Conservation (phyloP, 164 flowering plant genomes). For the Houttuynia cordata region DNA sequence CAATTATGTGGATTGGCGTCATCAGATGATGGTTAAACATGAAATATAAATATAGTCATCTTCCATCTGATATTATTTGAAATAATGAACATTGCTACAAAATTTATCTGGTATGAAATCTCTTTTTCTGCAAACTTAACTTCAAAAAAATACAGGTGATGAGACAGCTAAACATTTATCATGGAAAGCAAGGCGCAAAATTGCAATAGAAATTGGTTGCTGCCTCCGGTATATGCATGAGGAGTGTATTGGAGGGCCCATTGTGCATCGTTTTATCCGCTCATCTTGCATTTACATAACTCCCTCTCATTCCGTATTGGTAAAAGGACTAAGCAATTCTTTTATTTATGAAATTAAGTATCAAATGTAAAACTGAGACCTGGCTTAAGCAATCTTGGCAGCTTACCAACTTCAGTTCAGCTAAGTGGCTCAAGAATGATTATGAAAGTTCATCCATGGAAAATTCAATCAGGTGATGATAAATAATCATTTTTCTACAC, state of each 20-base stretch:
- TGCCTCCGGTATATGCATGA: constrained; percentile 44
- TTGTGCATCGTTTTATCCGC: constrained; percentile 21
- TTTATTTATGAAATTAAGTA: background rate
- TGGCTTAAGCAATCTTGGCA: constrained; percentile 4
- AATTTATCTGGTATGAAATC: background rate
- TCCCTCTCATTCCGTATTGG: constrained; percentile 19
- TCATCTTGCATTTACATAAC: constrained; percentile 17
- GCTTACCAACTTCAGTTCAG: constrained; percentile 23
- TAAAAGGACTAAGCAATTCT: constrained; percentile 7
- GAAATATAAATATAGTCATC: too few species aligned
- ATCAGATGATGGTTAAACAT: too few species aligned
- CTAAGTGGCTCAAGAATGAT: constrained; percentile 21
- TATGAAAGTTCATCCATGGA: constrained; percentile 2
- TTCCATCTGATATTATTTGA: background rate
- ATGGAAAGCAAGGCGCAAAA: constrained; percentile 29
- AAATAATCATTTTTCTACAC: background rate
- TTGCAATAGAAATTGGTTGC: constrained; percentile 27
- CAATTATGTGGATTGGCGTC: too few species aligned
- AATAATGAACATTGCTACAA: too few species aligned
- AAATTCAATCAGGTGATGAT: constrained; percentile 10
- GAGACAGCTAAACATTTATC: constrained; percentile 22
- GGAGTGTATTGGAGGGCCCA: constrained; percentile 33
- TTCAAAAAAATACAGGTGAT: constrained; percentile 14
- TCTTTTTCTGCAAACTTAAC: background rate
- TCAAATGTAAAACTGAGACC: background rate